A percentile compares a stretch with the other conserved stretches of the same genome.
phyloP scores from a whole-genome alignment of 129 eudicot genomes.

The Apium graveolens region DNA sequence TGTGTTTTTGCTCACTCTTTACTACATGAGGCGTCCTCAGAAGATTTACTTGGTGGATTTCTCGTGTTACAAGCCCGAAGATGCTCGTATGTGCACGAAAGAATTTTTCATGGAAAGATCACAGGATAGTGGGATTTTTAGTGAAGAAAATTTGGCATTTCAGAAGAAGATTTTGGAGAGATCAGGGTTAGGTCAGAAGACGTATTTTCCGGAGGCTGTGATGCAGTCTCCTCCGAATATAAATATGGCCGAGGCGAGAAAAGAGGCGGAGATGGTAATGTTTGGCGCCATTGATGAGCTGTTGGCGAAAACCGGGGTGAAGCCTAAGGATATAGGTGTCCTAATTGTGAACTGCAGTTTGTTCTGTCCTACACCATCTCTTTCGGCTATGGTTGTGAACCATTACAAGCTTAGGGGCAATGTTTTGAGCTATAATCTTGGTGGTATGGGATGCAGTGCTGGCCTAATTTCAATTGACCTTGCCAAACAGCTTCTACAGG shows the following conservation, averaged over 20 bases:
- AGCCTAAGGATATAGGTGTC: slow-evolving; percentile 28
- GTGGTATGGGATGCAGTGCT: slow-evolving; percentile 83
- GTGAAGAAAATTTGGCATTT: slow-evolving; percentile 29
- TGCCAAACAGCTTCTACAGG: slow-evolving; percentile 53
- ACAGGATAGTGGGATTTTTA: slow-evolving; percentile 5
- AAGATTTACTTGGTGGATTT: slow-evolving; percentile 35
- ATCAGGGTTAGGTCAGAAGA: slow-evolving; percentile 25
- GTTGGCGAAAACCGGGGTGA: slow-evolving; percentile 17
- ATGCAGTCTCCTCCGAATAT: slow-evolving; percentile 9
- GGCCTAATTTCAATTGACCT: slow-evolving; percentile 57
- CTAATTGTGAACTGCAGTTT: slow-evolving; percentile 50
- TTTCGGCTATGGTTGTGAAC: slow-evolving; percentile 45
- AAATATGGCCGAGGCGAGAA: slow-evolving; percentile 21
- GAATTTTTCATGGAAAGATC: slow-evolving; percentile 24
- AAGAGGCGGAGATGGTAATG: slow-evolving; percentile 31
- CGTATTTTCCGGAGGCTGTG: slow-evolving; percentile 24
- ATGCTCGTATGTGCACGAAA: slow-evolving; percentile 3
- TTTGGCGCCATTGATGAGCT: slow-evolving; percentile 27
- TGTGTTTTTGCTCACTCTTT: slow-evolving; percentile 29
- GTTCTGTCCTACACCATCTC: slow-evolving; percentile 46
- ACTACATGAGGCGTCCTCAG: slow-evolving; percentile 38
- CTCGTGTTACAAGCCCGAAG: slow-evolving; percentile 33
- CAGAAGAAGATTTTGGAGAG: slow-evolving; percentile 23
- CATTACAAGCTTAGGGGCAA: slow-evolving; percentile 64
- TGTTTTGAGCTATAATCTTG: slow-evolving; percentile 50